Base-by-base conservation (phyloP, 805 yeast genomes). In the Kazachstania africana region DNA sequence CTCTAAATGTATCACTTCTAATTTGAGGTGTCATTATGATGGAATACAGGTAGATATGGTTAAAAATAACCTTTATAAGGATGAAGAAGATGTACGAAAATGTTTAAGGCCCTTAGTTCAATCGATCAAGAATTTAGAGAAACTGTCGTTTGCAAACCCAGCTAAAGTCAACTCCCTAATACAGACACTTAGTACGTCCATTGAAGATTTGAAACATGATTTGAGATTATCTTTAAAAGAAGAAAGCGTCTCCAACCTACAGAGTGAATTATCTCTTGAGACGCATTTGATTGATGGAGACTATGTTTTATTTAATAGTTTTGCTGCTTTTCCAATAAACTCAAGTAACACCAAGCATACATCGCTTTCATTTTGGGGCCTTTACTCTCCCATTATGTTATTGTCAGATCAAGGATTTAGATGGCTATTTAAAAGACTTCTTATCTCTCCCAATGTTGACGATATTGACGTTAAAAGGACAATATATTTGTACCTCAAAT, bases 1-100 rank as follows among this genome's bases (percentile, higher is more conserved):
- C 38, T 36, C 38, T 4, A 60, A 65, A 5, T 73, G 79, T 47
- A 36, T 33, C 6, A 16, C 35, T 12, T 36, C 45, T 22, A 27
- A 27, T 19, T 16, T 40, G 20, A 30, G 26, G 26, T 42, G 46
- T 25, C 14, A 18, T 9, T 31, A 31, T 22, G 21, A 16, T 14
- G 10, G 10, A 10, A 19, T 19, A 8, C 22, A 19, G 10, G n/a
- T n/a, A n/a, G n/a, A n/a, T n/a, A n/a, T n/a, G n/a, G n/a, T n/a
- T n/a, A n/a, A n/a, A n/a, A n/a, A n/a, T n/a, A 19, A 10, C 10
- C 22, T 31, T n/a, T 40, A 26, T 14, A 35, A 33, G 15, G 26
- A 29, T 23, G 33, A 29, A 14, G 31, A 21, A n/a, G 36, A 31
- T 12, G 24, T 39, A n/a, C 22, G 31, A 12, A 33, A 30, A 27